Base-by-base conservation (phyloP, 2,329 filamentous ascomycete species). In the Knufia fluminis region DNA sequence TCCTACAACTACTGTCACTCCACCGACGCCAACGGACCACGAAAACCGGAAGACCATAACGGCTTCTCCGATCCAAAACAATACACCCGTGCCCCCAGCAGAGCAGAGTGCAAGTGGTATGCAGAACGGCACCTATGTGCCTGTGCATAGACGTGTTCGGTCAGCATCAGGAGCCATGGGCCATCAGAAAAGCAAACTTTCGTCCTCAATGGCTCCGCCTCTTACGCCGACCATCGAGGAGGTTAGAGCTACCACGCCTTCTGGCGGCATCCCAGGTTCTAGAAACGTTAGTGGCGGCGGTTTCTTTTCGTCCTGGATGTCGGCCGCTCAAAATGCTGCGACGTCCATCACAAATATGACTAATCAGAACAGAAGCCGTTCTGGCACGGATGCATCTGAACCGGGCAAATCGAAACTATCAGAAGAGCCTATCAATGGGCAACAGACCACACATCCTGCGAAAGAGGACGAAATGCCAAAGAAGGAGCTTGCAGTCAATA, bases 291-390 rank as follows among this genome's bases (percentile, higher is more conserved):
- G 58, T 42, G 67, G 66, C 26, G 66, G 66, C 32, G 83, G 89
- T 1, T 97, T 98, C 71, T 97, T 98, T 68, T 94, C 88, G 3
- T 90, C 86, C 22, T 86, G 98, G 62, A 80, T 98, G 56, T 91
- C 88, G 35, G 91, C 85, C 40, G 92, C 92, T 16, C 91, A 97
- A 66, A 96, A 85, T 75, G 91, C 91, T 38, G 89, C 90, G 12
- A 87, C 78, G 55, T 87, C 82, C 42, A 83, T 96, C 41, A 79
- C 80, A 43, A 90, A 81, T 63, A 69, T 76, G 32, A 73, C 73
- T 41, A 73, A 74, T 24, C 73, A 79, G 46, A 68, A 72, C 6
- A 76, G 64, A 51, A 61, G 60, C 41, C 65, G 70, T 49, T 64
- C 57, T 32, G 57, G 59, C 26, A 63, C 66, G 4, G 64, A 64